Conservation (phyloP, 495 filamentous ascomycete species). For the Penicillium samsonianum region DNA sequence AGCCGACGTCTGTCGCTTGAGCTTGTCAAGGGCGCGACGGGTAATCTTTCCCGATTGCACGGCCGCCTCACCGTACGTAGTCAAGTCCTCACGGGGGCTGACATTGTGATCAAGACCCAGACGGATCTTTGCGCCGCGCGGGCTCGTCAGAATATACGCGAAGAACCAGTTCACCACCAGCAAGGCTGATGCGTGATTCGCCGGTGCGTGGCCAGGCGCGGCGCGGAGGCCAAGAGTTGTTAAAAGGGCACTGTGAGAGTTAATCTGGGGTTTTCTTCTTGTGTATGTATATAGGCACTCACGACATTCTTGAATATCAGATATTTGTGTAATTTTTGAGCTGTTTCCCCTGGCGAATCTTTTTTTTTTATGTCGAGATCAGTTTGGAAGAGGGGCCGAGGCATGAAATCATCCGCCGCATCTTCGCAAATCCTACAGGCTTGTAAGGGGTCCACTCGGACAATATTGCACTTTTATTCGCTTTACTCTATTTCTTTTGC, state of each 20-base stretch:
- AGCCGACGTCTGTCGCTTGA: slow-evolving; percentile 50
- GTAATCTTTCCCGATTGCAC: slow-evolving; percentile 53
- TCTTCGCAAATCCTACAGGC: too few species aligned
- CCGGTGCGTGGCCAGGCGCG: slow-evolving; percentile 17
- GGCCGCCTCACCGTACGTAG: slow-evolving; percentile 46
- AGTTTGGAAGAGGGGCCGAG: not conserved
- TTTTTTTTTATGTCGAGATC: not conserved
- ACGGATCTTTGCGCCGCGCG: slow-evolving; percentile 43
- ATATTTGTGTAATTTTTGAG: too few species aligned
- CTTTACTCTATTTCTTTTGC: too few species aligned
- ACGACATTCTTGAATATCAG: slow-evolving; percentile 10
- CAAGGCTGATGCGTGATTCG: slow-evolving; percentile 42
- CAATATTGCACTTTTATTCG: too few species aligned
- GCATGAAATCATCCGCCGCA: not conserved
- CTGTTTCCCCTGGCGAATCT: not conserved
- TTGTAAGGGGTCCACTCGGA: too few species aligned
- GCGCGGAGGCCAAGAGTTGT: slow-evolving; percentile 31
- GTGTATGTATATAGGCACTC: not conserved
- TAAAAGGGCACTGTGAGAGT: slow-evolving; percentile 24
- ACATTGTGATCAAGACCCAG: slow-evolving; percentile 52
- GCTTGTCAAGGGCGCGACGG: slow-evolving; percentile 41
- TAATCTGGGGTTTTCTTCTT: not conserved
- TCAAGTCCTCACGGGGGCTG: slow-evolving; percentile 47
- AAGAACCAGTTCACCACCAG: slow-evolving; percentile 50
- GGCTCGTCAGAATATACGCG: slow-evolving; percentile 45